Evolutionary conservation across 2,329 filamentous ascomycete genomes (phyloP), one percentile per base, ranked within the genome.

Genomic region (Simplicillium aogashimaense): DNA sequence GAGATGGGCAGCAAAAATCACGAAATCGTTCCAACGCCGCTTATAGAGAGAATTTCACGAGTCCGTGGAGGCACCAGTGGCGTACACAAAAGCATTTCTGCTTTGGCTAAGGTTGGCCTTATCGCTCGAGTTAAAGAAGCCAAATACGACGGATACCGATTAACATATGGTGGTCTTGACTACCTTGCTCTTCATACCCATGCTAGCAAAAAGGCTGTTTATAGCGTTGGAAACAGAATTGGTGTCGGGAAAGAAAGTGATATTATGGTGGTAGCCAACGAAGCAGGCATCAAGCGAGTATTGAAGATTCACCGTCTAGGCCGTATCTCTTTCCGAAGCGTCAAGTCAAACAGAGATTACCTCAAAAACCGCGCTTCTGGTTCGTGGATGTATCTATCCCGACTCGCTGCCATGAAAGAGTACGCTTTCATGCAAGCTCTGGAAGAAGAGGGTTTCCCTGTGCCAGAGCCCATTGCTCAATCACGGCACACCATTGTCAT

Each of bases 201-300:
- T 59, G 82, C 89, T 43, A 83, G 85, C 52, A 73, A 79, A 48
- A 82, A 83, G 51, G 76, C 75, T 41, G 76, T 97, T 32, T 97
- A 94, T 73, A 94, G 86, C 50, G 86, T 97, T 4, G 92, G 92
- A 39, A 92, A 84, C 60, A 85, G 94, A 55, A 86, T 98, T 48
- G 92, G 94, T 36, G 89, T 97, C 3, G 92, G 92, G 40, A 98
- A 98, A 61, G 92, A 98, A 66, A 94, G 86, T 51, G 92, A 98
- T 57, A 97, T 98, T 56, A 85, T 94, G 61, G 82, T 97, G 43
- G 89, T 95, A 37, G 90, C 92, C 41, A 80, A 88, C 53, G 73
- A 87, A 39, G 74, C 72, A 6, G 88, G 87, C 43, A 68, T 69
- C 15, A 88, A 95, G 58, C 72, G 76, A 45, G 83, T 98, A 13